Evolutionary conservation across 2,329 filamentous ascomycete genomes (phyloP).

Genomic region (Camillea tinctor): DNA sequence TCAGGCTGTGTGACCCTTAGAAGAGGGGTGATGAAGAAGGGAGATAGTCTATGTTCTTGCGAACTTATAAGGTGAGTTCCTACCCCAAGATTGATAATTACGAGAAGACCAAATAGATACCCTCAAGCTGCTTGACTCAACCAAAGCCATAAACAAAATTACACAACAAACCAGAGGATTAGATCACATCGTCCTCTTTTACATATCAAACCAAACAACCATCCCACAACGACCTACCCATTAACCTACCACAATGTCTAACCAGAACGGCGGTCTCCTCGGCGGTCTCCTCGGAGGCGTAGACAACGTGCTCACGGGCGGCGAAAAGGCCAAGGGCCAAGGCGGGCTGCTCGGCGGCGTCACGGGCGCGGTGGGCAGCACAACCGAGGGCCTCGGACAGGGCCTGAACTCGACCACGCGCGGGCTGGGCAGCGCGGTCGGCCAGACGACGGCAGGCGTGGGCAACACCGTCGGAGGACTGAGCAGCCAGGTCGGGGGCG

Average conservation of each 20-base stretch:
- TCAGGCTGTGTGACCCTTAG: constrained; percentile 12
- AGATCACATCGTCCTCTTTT: background rate
- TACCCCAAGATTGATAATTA: background rate
- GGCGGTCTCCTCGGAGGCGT: constrained; percentile 32
- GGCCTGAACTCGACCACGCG: constrained; percentile 31
- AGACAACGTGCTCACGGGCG: constrained; percentile 35
- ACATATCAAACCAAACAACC: constrained; percentile 9
- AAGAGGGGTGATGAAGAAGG: background rate
- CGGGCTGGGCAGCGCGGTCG: constrained; percentile 31
- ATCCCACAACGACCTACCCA: constrained; percentile 8
- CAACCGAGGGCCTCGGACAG: constrained; percentile 31
- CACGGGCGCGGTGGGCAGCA: constrained; percentile 29
- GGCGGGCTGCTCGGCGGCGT: constrained; percentile 34
- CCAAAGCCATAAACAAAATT: background rate
- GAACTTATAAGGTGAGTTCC: background rate
- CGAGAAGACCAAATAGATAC: background rate
- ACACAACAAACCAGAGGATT: background rate
- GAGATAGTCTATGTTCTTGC: background rate
- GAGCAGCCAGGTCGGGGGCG: constrained; percentile 26
- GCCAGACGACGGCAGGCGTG: constrained; percentile 31
- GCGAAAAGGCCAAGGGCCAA: constrained; percentile 33
- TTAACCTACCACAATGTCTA: constrained; percentile 24
- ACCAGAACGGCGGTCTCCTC: constrained; percentile 33
- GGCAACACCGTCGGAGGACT: constrained; percentile 27
- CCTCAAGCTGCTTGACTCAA: background rate